These are phyloP conservation scores for Nevesoporus exiguus DNA, from an alignment of 768 basidiomycete genomes.

Conservation along the genomic window DNA sequence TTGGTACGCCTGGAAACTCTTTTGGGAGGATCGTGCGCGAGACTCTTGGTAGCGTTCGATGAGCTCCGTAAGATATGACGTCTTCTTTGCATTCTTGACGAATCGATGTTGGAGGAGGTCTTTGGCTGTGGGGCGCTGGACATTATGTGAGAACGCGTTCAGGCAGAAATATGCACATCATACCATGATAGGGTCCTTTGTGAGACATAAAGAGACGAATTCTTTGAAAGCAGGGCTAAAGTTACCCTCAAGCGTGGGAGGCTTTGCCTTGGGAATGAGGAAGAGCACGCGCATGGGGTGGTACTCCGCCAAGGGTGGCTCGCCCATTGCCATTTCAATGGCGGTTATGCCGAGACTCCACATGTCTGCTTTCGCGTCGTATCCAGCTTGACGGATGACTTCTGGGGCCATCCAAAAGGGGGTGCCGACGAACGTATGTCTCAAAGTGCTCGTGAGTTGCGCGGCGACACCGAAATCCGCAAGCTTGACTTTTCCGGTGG, in stretches of 20 bases:
- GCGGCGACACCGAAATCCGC: slow-evolving; percentile 99
- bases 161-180: slow-evolving; percentile 22
- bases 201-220: slow-evolving; percentile 85
- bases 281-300: slow-evolving; percentile 99
- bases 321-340: slow-evolving; percentile 97
- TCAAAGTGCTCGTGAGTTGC: slow-evolving; percentile 87
- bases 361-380: slow-evolving; percentile 94
- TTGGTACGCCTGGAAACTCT: slow-evolving; percentile 52
- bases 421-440: slow-evolving; percentile 97
- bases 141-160: slow-evolving; percentile 12
- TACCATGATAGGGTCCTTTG: slow-evolving; percentile 85
- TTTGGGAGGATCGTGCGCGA: slow-evolving; percentile 56
- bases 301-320: slow-evolving; percentile 94
- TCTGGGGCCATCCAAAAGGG: slow-evolving; percentile 99
- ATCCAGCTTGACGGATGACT: slow-evolving; percentile 95
- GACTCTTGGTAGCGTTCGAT: slow-evolving; percentile 85
- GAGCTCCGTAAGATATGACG: slow-evolving; percentile 79
- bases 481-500: slow-evolving; percentile 90
- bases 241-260: slow-evolving; percentile 83
- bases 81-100: slow-evolving; percentile 80
- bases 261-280: slow-evolving; percentile 94
- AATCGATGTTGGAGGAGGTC: slow-evolving; percentile 94
- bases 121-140: slow-evolving; percentile 82
- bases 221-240: slow-evolving; percentile 90
- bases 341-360: slow-evolving; percentile 98